Base-by-base conservation (phyloP, 805 yeast genomes). In the Candida ponderosae region DNA sequence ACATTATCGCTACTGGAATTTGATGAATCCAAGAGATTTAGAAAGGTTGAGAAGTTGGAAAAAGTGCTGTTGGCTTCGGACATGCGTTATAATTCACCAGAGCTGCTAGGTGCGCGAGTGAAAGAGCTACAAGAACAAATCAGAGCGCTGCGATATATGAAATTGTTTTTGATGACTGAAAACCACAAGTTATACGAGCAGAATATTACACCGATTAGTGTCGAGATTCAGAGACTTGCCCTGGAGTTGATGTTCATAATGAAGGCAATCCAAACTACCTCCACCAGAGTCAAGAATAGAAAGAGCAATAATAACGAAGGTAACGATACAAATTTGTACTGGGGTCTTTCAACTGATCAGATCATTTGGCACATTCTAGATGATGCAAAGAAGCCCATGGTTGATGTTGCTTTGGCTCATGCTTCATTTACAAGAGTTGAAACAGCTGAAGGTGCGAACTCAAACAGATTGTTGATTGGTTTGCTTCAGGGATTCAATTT, bases 331-430 rank as follows among this genome's bases (percentile, higher is more conserved):
- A 47, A 44, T 23, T 33, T 76, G 15, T 78, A 73, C 43, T 68
- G 72, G 74, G 51, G 56, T n/a, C 54, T 70, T 5, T 56, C 63
- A 10, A 70, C 81, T 0, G 80, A 74, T 43, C 74, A 75, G 41
- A 56, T 79, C 8, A 68, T 72, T n/a, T 67, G 81, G 69, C 80
- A 76, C 41, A 53, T 80, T 35, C 59, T 70, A 40, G 79, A 74
- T 42, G 66, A 64, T 3, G 47, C 63, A 1, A 51, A 72, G 18
- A 53, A 59, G 6, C 75, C 78, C 1, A 68, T 79, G 40, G 57
- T 76, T 24, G 76, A 74, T 32, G 62, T 79, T 38, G 75, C 74
- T 0, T 46, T 79, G 15, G 74, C 74, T 0, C 57, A 65, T 10
- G 65, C 79, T 4, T 50, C 51, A 4, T 77, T 68, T 46, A 49